Evolutionary conservation across 2,329 filamentous ascomycete genomes (phyloP).

Genomic region (Penicillium digitatum): DNA sequence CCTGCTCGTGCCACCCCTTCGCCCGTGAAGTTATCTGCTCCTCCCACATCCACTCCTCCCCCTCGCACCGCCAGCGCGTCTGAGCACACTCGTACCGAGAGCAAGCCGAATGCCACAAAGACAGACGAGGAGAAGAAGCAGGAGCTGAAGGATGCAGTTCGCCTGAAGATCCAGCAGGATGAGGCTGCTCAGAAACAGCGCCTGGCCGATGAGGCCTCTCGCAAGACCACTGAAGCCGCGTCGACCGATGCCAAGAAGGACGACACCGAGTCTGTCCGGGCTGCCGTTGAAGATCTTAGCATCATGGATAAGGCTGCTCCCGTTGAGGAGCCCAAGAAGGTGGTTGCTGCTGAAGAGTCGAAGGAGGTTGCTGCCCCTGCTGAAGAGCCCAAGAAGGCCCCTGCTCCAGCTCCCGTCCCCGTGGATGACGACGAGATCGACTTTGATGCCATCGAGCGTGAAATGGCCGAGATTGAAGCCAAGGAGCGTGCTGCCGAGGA

Average conservation of each 20-base stretch:
- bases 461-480: constrained; percentile 46
- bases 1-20: constrained; percentile 54
- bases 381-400: constrained; percentile 16
- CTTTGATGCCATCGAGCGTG: constrained; percentile 46
- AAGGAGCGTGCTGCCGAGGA: constrained; percentile 46
- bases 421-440: constrained; percentile 44
- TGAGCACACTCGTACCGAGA: constrained; percentile 68
- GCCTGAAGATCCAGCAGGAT: constrained; percentile 54
- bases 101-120: constrained; percentile 57
- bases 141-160: constrained; percentile 60
- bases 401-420: constrained; percentile 25
- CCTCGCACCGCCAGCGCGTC: constrained; percentile 67
- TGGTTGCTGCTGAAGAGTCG: constrained; percentile 13
- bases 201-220: constrained; percentile 46
- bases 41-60: constrained; percentile 75
- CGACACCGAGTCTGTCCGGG: constrained; percentile 33
- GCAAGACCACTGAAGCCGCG: constrained; percentile 42
- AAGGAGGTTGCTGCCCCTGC: constrained; percentile 21
- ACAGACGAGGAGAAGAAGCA: constrained; percentile 76
- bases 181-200: constrained; percentile 50
- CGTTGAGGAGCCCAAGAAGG: constrained; percentile 22
- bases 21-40: constrained; percentile 59
- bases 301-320: constrained; percentile 30
- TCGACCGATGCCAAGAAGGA: constrained; percentile 36
- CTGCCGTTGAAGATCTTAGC: constrained; percentile 31